Base-by-base conservation (phyloP, 2,329 filamentous ascomycete species). In the Fusarium tupiense region DNA sequence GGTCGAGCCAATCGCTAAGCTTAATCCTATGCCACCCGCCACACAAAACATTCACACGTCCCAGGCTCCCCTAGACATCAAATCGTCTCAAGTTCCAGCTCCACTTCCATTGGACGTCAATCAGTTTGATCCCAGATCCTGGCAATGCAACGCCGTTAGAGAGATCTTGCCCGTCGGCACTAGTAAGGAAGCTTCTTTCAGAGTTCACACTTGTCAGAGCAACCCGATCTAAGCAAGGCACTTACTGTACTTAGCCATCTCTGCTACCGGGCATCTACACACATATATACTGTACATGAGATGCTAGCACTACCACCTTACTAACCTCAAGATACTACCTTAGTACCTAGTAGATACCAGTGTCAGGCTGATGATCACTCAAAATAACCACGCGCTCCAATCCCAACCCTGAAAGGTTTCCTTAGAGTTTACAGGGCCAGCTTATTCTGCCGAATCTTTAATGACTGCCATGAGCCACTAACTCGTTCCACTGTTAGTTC, bases 91-190 rank as follows among this genome's bases (percentile, higher is more conserved):
- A 67, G 44, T 61, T 44, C 20, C 31, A 19, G 63, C 40, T 37
- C 64, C 63, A 50, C 52, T 59, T 29, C 22, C 24, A 37, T 22
- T 50, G 41, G 56, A 50, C 31, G 20, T 59, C 31, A 37, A 59
- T 50, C 56, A 53, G 35, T 57, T 38, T 38, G 40, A 58, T 43
- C 53, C 59, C 17, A 26, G 44, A 70, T 71, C 67, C 67, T 60
- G 54, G 60, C 35, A 71, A 70, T 70, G 67, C 29, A 66, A 70
- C 67, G 22, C 72, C 71, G 71, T 74, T 74, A 66, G 60, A 74
- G 50, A 60, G 67, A 70, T 70, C 67, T 70, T 64, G 67, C 67
- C 50, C 41, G 41, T 33, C 20, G 35, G 20, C 60, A 24, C 67
- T 70, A 70, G 53, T 47, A 35, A 26, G 52, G 37, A 47, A 65